phyloP scores from a whole-genome alignment of 75 land plant genomes.

The Chamaecyparis obtusa region DNA sequence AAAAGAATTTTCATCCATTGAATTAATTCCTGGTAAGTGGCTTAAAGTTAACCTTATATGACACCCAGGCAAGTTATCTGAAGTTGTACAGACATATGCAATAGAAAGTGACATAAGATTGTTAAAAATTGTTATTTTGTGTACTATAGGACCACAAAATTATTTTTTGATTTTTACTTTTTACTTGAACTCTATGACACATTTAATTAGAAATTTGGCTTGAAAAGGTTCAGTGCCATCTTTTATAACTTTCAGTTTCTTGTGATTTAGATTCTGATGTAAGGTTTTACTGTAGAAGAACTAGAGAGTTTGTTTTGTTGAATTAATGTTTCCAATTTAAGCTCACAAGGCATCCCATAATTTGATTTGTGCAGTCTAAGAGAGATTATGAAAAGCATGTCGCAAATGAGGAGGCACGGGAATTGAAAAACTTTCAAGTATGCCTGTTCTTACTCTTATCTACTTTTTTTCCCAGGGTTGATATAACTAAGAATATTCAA shows the following conservation, averaged over 20 bases:
- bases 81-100: not conserved
- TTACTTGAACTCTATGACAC: not conserved
- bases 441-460: not conserved
- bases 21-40: not conserved
- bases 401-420: constrained; percentile 70
- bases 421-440: constrained; percentile 80
- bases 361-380: constrained; percentile 54
- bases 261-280: not conserved
- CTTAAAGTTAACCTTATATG: not conserved
- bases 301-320: not conserved
- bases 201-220: not conserved
- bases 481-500: not conserved
- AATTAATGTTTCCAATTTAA: not conserved
- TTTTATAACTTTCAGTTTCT: not conserved
- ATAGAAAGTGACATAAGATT: not conserved
- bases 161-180: not conserved
- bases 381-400: constrained; percentile 62
- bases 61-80: not conserved
- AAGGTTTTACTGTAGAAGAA: not conserved
- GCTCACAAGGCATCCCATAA: not conserved
- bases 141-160: not conserved
- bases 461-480: not conserved
- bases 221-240: not conserved
- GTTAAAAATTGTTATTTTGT: not conserved
- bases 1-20: not conserved